phyloP scores from a whole-genome alignment of 768 basidiomycete species.

The Suillus variegatus region DNA sequence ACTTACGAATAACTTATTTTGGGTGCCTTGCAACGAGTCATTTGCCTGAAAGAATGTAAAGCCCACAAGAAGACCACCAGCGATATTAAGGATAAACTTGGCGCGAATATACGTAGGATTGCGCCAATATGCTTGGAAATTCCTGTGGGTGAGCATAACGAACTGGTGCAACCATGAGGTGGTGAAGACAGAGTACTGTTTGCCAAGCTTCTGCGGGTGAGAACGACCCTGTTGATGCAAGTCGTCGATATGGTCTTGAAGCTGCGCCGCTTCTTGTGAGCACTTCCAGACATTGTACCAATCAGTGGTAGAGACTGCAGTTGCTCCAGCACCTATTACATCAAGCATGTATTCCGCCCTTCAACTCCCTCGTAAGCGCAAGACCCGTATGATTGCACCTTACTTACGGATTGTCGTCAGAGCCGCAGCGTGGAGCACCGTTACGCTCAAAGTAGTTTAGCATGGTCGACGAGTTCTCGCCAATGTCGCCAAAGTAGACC shows the following conservation, averaged over 20 bases:
- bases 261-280: conserved; percentile 42
- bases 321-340: conserved; percentile 76
- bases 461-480: conserved; percentile 59
- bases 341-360: conserved; percentile 71
- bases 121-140: conserved; percentile 50
- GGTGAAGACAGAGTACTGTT: conserved; percentile 47
- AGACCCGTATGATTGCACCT: conserved; percentile 37
- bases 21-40: conserved; percentile 55
- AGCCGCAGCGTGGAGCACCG: conserved; percentile 60
- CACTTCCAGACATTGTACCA: conserved; percentile 66
- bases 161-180: conserved; percentile 55
- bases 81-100: conserved; percentile 55
- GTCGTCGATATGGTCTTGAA: conserved; percentile 41
- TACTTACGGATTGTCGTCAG: conserved; percentile 64
- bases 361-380: conserved; percentile 38
- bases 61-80: conserved; percentile 57
- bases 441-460: conserved; percentile 75
- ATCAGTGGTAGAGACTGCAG: conserved; percentile 51
- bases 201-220: conserved; percentile 36
- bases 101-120: conserved; percentile 61
- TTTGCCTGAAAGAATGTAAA: conserved; percentile 65
- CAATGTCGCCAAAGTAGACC: conserved; percentile 73
- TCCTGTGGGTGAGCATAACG: conserved; percentile 43
- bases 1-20: conserved; percentile 65
- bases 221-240: conserved; percentile 52